These are phyloP conservation scores for Bruguiera sexangula DNA, from an alignment of 345 rosid species.

Conservation along the genomic window DNA sequence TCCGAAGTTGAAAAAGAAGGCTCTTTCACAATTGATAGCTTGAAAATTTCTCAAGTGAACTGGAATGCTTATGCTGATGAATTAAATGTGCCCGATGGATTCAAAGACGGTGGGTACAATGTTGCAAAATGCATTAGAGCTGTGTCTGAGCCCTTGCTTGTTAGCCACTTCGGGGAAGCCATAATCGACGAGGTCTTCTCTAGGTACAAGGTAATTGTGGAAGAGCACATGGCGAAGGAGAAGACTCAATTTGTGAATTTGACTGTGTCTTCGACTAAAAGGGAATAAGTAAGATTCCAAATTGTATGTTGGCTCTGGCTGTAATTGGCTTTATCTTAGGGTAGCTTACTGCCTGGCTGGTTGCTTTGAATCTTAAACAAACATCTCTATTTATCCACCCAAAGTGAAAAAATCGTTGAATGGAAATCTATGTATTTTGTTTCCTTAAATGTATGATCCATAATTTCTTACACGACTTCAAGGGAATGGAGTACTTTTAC, in stretches of 20 bases:
- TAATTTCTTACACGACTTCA: too few relatives aligned
- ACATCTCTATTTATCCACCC: too few relatives aligned
- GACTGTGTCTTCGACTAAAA: conserved; percentile 6
- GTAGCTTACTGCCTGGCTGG: conserved; percentile 21
- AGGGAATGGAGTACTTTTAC: too few relatives aligned
- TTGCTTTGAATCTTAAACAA: conserved; percentile 20
- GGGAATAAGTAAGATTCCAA: neutral
- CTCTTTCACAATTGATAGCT: conserved; percentile 32
- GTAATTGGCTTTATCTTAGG: too few relatives aligned
- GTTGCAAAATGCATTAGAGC: conserved; percentile 47
- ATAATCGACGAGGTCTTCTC: conserved; percentile 22
- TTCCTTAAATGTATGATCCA: too few relatives aligned
- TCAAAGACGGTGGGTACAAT: conserved; percentile 25
- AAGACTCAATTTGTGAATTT: conserved; percentile 16
- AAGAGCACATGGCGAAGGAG: conserved; percentile 13
- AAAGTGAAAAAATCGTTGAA: too few relatives aligned
- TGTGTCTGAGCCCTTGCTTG: conserved; percentile 44
- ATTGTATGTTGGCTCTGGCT: too few relatives aligned
- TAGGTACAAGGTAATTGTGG: conserved; percentile 13
- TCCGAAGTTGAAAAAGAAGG: conserved; percentile 38
- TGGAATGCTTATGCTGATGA: conserved; percentile 33
- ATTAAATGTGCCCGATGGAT: neutral
- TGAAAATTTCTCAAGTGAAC: conserved; percentile 36
- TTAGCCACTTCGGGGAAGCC: conserved; percentile 46
- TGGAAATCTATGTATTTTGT: too few relatives aligned